Base-by-base conservation (phyloP, 148 eudicot species). In the Nyssa sinensis region DNA sequence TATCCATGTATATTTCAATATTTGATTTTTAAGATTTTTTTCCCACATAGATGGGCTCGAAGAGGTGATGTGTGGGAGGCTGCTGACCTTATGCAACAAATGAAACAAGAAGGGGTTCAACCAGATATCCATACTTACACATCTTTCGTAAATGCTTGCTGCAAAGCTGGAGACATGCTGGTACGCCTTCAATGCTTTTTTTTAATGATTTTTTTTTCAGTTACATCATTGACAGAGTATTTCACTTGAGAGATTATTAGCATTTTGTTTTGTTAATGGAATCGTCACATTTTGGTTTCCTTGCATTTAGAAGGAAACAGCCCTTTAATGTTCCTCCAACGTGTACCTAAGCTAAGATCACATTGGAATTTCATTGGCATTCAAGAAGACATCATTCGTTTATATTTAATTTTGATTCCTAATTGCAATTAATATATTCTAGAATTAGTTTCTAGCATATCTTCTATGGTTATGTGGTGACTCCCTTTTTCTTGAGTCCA, bases 21-120 rank as follows among this genome's bases (percentile, higher is more conserved):
- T 49, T 44, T 62, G 27, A 32, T 25, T 34, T 66, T n/a, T 25
- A 70, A 12, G 19, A 74, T 67, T 3, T 61, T 11, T 77, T 53
- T 25, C 29, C 35, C 27, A 6, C 78, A 84, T 79, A 94, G 98
- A 76, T 95, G 99, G 99, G 99, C 99, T 83, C 90, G 99, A 68
- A 81, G 99, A 80, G 99, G 99, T 64, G 98, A 95, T 88, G 99
- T 95, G 80, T 95, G 99, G 99, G 99, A 95, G 82, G 98, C 99
- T 70, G 88, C 99, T 75, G 99, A 95, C 76, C 79, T 95, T 75
- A 84, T 91, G 85, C 99, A 95, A 77, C 97, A 93, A 79, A 93
- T 93, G 99, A 93, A 91, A 76, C 77, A 82, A 77, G 98, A 93
- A 71, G 90, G 93, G 7, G 97, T 93, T 55, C 88, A 84, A 64